Evolutionary conservation across 2,329 filamentous ascomycete species (phyloP), one percentile per base, ranked within the genome.

Genomic region (Colletotrichum sp.): DNA sequence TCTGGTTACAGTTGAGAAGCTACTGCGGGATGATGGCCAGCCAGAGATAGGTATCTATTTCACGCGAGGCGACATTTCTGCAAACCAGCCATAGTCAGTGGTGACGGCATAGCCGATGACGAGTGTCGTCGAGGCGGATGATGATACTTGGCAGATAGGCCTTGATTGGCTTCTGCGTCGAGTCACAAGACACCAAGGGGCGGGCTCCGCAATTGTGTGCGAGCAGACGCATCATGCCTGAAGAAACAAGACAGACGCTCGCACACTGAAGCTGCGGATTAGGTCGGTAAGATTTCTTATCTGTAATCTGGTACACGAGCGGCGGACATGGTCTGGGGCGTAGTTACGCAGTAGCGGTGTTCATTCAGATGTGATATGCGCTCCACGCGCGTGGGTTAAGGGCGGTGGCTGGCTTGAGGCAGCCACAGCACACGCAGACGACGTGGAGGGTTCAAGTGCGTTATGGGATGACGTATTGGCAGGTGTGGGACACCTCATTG

Each of bases 51-150:
- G n/a, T 52, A 52, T 21, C 44, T 52, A 13, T 52, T 21, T 21
- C 12, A n/a, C 30, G 30, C 13, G 6, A 21, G n/a, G 59, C 26
- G n/a, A 28, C 30, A 34, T 21, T 15, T 21, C 7, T 34, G 8
- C 16, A 67, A 16, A 57, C 57, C 32, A 64, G 71, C 24, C 15
- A 10, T 18, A 26, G 36, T 67, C 44, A 69, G 57, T 64, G 34
- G 59, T 73, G 70, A 76, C 64, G 73, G 64, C 73, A 69, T 73
- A 6, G 49, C 64, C 18, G 59, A 73, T 76, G 64, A 73, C 70
- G 69, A 73, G n/a, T 26, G 7, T 26, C 13, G 64, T 32, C 39
- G 44, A 21, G 34, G 44, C 57, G 30, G 39, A 69, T 65, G 64
- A 60, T 59, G 44, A 52, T 26, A 39, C 21, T 36, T 60, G 64